phyloP scores from a whole-genome alignment of 305 asterid species.

The Fraxinus sp. region DNA sequence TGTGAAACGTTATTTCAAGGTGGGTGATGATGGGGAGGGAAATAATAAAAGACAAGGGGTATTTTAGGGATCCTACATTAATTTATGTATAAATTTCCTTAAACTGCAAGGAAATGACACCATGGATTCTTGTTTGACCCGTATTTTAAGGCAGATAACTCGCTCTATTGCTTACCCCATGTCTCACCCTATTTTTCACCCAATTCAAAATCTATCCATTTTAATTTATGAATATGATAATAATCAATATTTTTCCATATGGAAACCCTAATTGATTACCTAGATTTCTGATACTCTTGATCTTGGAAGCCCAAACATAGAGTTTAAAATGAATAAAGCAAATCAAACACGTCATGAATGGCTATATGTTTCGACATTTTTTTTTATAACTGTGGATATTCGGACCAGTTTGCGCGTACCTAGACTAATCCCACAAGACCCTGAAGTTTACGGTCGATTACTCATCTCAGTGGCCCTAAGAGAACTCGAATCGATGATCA shows the following conservation, averaged over 20 bases:
- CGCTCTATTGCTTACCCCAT: constrained; percentile 37
- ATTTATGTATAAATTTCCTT: constrained; percentile 41
- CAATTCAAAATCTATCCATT: background rate
- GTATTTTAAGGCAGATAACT: constrained; percentile 48
- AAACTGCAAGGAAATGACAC: constrained; percentile 48
- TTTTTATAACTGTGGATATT: no score
- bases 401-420: no score
- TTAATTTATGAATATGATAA: background rate
- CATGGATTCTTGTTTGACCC: constrained; percentile 68
- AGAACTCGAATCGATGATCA: no score
- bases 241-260: background rate
- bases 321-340: background rate
- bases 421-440: no score
- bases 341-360: background rate
- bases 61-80: constrained; percentile 33
- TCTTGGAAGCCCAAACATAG: constrained; percentile 3
- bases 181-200: background rate
- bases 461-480: no score
- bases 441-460: no score
- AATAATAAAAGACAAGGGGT: constrained; percentile 21
- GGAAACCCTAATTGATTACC: background rate
- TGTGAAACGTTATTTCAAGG: constrained; percentile 46
- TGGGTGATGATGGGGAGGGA: constrained; percentile 55
- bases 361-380: no score
- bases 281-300: background rate